A percentile compares a stretch with the other conserved stretches of the same genome.
phyloP scores from a whole-genome alignment of 2,329 filamentous ascomycete genomes.

The Ascochyta rabiei region DNA sequence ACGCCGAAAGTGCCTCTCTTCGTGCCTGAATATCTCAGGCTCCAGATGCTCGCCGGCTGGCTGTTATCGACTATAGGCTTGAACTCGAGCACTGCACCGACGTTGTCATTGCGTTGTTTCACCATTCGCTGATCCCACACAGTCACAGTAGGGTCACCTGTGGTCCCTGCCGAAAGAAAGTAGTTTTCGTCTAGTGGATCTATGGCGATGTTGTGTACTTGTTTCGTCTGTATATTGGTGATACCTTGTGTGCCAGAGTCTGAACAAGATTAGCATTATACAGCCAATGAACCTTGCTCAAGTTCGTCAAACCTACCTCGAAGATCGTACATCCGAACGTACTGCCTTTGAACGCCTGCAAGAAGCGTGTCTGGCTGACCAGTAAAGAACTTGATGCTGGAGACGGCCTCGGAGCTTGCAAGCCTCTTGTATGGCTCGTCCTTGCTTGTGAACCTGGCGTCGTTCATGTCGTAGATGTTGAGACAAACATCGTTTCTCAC shows the following conservation, averaged over 20 bases:
- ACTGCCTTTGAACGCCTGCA: constrained; percentile 76
- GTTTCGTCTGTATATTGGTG: constrained; percentile 60
- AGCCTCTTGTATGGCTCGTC: constrained; percentile 60
- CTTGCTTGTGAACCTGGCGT: constrained; percentile 58
- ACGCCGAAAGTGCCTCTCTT: constrained; percentile 64
- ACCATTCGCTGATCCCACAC: constrained; percentile 75
- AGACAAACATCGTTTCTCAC: constrained; percentile 82
- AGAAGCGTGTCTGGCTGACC: constrained; percentile 77
- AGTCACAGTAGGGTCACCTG: constrained; percentile 75
- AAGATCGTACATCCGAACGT: constrained; percentile 77
- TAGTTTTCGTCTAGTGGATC: constrained; percentile 83
- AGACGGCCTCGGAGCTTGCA: constrained; percentile 72
- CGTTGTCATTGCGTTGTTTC: constrained; percentile 49
- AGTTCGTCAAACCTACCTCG: constrained; percentile 61
- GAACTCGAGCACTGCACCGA: constrained; percentile 62
- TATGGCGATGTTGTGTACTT: constrained; percentile 73
- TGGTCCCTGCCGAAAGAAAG: constrained; percentile 76
- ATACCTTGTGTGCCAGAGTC: constrained; percentile 53
- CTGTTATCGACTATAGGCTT: constrained; percentile 59
- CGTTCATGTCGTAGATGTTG: constrained; percentile 80
- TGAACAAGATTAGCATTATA: constrained; percentile 25
- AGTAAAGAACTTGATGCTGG: constrained; percentile 81
- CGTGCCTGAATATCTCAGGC: constrained; percentile 64
- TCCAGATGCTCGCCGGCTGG: constrained; percentile 63
- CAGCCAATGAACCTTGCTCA: neutral